Conservation (phyloP, 2,329 filamentous ascomycete species). For the Septoria petroselini region DNA sequence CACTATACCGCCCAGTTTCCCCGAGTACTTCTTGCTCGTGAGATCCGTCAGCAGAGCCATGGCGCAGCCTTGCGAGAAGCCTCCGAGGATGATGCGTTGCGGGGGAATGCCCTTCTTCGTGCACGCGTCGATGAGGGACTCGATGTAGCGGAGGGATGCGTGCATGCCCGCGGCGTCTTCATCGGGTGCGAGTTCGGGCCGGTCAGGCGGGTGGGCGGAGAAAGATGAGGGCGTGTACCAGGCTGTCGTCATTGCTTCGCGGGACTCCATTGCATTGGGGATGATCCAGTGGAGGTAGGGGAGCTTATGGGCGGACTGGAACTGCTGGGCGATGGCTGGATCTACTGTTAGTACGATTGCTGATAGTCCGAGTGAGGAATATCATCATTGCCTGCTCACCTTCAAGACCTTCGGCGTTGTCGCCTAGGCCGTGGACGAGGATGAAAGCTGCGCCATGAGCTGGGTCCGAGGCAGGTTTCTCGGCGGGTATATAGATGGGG, state of each 20-base stretch:
- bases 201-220: conserved; percentile 40
- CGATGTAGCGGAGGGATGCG: conserved; percentile 41
- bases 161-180: conserved; percentile 48
- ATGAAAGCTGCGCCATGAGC: conserved; percentile 46
- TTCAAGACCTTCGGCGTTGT: conserved; percentile 46
- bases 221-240: conserved; percentile 47
- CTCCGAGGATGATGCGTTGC: conserved; percentile 46
- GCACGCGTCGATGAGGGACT: conserved; percentile 43
- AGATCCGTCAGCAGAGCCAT: conserved; percentile 45
- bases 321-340: conserved; percentile 37
- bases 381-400: conserved; percentile 33
- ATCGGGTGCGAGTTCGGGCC: conserved; percentile 34
- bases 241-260: conserved; percentile 44
- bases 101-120: conserved; percentile 42
- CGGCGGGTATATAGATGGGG: conserved; percentile 41
- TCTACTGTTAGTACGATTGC: too few relatives aligned
- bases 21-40: conserved; percentile 39
- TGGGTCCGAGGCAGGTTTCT: conserved; percentile 36
- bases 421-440: conserved; percentile 47
- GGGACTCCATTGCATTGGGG: conserved; percentile 50
- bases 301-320: conserved; percentile 49
- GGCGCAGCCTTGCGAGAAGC: conserved; percentile 50
- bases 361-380: too few relatives aligned
- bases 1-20: conserved; percentile 43
- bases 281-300: conserved; percentile 51